phyloP scores from a whole-genome alignment of 306 rosid species.

The Lathyrus tuberosus region DNA sequence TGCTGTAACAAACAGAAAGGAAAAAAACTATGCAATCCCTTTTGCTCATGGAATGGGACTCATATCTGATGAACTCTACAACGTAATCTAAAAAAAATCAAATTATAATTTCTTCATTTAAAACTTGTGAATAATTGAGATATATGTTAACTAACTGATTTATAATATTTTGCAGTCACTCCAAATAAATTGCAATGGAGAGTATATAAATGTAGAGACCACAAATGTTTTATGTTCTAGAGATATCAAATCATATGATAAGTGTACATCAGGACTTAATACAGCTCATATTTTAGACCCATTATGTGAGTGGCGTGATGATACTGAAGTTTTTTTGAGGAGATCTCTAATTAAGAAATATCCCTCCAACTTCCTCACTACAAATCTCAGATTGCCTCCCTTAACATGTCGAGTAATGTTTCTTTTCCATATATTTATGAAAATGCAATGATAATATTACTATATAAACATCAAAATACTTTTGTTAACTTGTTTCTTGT shows the following conservation, averaged over 20 bases:
- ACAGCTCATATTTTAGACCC: conserved; percentile 45
- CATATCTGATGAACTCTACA: conserved; percentile 61
- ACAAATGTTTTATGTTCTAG: conserved; percentile 44
- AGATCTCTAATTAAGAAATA: conserved; percentile 42
- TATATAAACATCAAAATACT: background rate
- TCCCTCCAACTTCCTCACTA: background rate
- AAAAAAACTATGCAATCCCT: conserved; percentile 24
- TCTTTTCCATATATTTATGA: background rate
- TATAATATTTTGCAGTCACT: conserved; percentile 46
- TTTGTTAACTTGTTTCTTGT: background rate
- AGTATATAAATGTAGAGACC: conserved; percentile 40
- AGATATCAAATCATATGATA: conserved; percentile 22
- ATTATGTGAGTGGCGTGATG: conserved; percentile 7
- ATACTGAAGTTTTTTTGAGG: background rate
- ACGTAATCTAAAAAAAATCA: conserved; percentile 37
- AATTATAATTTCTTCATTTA: background rate
- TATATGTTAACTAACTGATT: background rate
- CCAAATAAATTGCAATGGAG: conserved; percentile 50
- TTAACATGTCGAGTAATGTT: conserved; percentile 49
- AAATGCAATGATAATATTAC: background rate
- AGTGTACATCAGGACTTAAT: conserved; percentile 43
- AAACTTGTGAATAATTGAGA: background rate
- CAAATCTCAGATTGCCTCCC: conserved; percentile 37
- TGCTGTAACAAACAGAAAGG: conserved; percentile 26
- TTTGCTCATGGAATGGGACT: conserved; percentile 66